Base-by-base conservation (phyloP, 1,284 basidiomycete genomes). In the Leccinum idahoense region DNA sequence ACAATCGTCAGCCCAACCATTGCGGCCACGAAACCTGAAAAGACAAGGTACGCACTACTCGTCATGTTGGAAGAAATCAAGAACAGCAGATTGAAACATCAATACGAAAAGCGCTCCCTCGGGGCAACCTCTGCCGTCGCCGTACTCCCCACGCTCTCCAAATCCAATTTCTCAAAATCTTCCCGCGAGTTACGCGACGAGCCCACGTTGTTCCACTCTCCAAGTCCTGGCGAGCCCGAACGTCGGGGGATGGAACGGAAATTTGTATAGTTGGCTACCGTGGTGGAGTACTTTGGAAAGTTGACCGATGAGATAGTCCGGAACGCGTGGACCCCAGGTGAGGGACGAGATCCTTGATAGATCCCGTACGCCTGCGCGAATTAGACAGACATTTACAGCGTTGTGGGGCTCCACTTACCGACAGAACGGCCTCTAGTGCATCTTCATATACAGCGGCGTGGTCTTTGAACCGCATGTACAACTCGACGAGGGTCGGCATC, bases 51-150 rank as follows among this genome's bases (percentile, higher is more conserved):
- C 58, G 41, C 63, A 89, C 90, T 87, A 75, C 80, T 80, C 1
- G 82, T 83, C 0, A 79, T 77, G 67, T 86, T 79, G 0, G 88
- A 88, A 69, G 90, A 94, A 26, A 92, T 81, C 65, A 90, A 74
- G 74, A 97, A 94, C 15, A 98, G 76, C 23, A 96, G 77, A 70
- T 97, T 93, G 65, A 98, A 90, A 68, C 92, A 94, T 94, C 95
- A 98, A 76, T 94, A 97, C 7, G 91, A 89, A 71, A 95, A 94
- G 10, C 90, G 80, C 75, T 98, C 95, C 57, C 92, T 81, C 1
- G 89, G 85, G 49, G 89, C 78, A 26, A 86, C 76, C 12, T 77
- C 72, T 1, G 83, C 82, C 32, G 77, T 77, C 56, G 84, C 82
- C 1, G 90, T 92, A 35, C 82, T 89, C 3, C 92, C 90, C 35